A percentile compares a stretch with the other conserved stretches of the same genome.
These are phyloP conservation scores for Neonectria hederae DNA, from an alignment of 2,329 filamentous ascomycete genomes.

Conservation along the genomic window DNA sequence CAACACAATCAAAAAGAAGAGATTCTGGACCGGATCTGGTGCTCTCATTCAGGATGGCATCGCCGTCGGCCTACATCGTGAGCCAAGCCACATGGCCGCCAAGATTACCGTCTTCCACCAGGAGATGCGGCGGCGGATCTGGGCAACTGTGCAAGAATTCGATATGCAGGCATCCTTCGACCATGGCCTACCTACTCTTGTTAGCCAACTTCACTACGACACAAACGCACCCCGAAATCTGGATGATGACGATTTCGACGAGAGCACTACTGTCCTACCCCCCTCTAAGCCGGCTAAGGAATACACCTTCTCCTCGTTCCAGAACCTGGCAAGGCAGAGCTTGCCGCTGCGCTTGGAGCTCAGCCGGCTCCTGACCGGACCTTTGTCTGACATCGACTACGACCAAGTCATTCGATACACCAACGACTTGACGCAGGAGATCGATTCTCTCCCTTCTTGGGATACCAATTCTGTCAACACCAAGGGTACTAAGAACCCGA, in stretches of 20 bases:
- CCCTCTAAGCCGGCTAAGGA: slow-evolving; percentile 60
- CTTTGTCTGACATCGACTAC: slow-evolving; percentile 65
- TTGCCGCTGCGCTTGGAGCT: slow-evolving; percentile 66
- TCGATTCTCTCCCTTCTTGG: slow-evolving; percentile 68
- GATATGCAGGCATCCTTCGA: slow-evolving; percentile 71
- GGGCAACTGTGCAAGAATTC: slow-evolving; percentile 70
- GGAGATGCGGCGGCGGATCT: slow-evolving; percentile 69
- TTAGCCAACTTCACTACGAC: slow-evolving; percentile 66
- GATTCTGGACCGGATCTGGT: slow-evolving; percentile 68
- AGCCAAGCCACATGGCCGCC: slow-evolving; percentile 64
- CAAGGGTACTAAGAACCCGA: slow-evolving; percentile 60
- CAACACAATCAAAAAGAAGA: slow-evolving; percentile 72
- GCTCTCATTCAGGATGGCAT: slow-evolving; percentile 67
- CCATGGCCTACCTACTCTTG: slow-evolving; percentile 66
- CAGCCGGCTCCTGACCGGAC: slow-evolving; percentile 64
- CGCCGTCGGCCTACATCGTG: slow-evolving; percentile 67
- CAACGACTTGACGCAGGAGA: slow-evolving; percentile 68
- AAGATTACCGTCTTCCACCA: slow-evolving; percentile 68
- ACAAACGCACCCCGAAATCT: slow-evolving; percentile 65
- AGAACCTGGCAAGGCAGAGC: slow-evolving; percentile 66
- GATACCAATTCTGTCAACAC: slow-evolving; percentile 50
- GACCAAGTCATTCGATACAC: slow-evolving; percentile 70
- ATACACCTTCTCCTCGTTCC: slow-evolving; percentile 69
- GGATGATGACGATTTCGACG: slow-evolving; percentile 66
- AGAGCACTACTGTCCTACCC: slow-evolving; percentile 61